phyloP scores from a whole-genome alignment of 2,329 filamentous ascomycete genomes.

The Cladobotryum protrusum region DNA sequence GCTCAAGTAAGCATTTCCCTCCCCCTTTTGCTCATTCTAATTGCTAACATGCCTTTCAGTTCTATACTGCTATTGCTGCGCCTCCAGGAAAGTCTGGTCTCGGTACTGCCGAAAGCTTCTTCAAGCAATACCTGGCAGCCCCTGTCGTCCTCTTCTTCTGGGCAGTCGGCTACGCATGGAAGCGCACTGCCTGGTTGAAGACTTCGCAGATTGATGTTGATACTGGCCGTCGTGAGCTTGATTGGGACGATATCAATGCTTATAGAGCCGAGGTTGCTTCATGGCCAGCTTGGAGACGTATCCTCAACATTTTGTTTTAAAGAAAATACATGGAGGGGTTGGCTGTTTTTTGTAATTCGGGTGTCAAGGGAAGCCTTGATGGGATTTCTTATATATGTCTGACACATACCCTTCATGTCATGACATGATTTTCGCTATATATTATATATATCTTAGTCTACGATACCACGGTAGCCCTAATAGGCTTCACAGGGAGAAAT shows the following conservation, averaged over 20 bases:
- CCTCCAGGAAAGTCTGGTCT: constrained; percentile 26
- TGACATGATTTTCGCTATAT: constrained; percentile 8
- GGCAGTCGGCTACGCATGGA: constrained; percentile 57
- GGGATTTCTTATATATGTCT: constrained; percentile 6
- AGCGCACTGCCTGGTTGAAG: constrained; percentile 54
- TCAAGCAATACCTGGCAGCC: constrained; percentile 48
- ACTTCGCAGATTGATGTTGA: constrained; percentile 61
- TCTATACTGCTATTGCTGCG: constrained; percentile 44
- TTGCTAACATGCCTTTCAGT: constrained; percentile 24
- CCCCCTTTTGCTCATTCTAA: background rate
- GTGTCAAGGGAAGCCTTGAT: background rate
- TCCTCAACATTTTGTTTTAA: constrained; percentile 34
- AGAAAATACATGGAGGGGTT: background rate
- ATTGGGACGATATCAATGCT: constrained; percentile 58
- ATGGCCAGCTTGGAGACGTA: constrained; percentile 46
- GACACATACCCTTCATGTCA: constrained; percentile 8
- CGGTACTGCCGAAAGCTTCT: constrained; percentile 45
- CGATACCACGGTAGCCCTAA: constrained; percentile 7
- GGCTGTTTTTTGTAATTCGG: background rate
- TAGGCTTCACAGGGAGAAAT: background rate
- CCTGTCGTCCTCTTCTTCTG: constrained; percentile 53
- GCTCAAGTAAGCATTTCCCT: constrained; percentile 40
- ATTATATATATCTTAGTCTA: constrained; percentile 4
- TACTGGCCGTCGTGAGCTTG: constrained; percentile 56
- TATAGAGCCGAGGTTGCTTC: constrained; percentile 43